Percentiles rank a stretch among this genome's conserved stretches.
phyloP scores from a whole-genome alignment of 176 grass and related monocot genomes.

The Zoysia pacifica region DNA sequence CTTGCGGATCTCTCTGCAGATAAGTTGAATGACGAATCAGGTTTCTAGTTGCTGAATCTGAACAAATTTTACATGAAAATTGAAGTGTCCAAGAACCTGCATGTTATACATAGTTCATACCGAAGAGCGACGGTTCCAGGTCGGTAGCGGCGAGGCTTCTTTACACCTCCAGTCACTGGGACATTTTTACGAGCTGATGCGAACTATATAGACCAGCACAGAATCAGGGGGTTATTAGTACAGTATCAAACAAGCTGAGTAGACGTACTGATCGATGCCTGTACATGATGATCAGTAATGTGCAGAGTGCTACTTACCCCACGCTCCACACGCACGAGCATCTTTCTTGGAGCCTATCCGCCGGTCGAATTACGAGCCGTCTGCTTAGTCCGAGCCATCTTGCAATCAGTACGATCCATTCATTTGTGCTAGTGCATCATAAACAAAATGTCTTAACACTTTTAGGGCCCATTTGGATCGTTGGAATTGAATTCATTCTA shows the following conservation, averaged over 20 bases:
- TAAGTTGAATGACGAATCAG: too few species aligned
- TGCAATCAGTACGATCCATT: background rate
- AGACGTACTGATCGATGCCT: too few species aligned
- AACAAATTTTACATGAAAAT: too few species aligned
- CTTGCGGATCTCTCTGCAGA: slow-evolving; percentile 63
- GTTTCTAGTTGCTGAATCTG: background rate
- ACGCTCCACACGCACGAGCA: background rate
- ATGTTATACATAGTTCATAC: background rate
- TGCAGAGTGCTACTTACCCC: too few species aligned
- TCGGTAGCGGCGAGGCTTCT: slow-evolving; percentile 4
- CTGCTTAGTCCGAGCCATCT: slow-evolving; percentile 15
- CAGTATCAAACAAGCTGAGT: too few species aligned
- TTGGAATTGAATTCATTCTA: too few species aligned
- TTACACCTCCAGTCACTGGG: background rate
- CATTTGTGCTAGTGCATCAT: too few species aligned
- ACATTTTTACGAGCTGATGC: background rate
- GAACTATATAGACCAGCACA: background rate
- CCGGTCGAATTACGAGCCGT: slow-evolving; percentile 6
- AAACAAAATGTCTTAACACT: too few species aligned
- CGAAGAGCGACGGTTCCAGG: background rate
- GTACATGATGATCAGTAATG: too few species aligned
- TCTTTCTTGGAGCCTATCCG: background rate
- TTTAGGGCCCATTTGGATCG: too few species aligned
- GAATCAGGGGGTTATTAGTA: background rate
- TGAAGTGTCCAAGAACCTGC: too few species aligned